phyloP scores from a whole-genome alignment of 192 early-diverging fungal genomes.

The Umbelopsis sp. region DNA sequence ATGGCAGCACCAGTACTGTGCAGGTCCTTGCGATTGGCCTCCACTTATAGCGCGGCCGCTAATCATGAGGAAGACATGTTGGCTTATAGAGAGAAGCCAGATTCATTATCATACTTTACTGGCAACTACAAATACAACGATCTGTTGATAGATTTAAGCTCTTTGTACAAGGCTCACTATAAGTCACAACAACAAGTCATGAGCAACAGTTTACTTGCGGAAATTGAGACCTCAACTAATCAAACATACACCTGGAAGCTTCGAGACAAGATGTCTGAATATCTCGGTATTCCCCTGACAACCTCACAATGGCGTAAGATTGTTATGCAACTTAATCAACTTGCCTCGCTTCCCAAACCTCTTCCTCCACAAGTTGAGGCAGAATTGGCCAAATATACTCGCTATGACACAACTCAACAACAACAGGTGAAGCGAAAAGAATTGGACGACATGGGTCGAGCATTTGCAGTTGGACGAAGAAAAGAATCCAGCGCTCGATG shows the following conservation, averaged over 20 bases:
- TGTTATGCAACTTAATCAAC: constrained; percentile 47
- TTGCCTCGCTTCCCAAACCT: constrained; percentile 44
- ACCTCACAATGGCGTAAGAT: constrained; percentile 58
- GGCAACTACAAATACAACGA: constrained; percentile 80
- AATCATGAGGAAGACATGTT: constrained; percentile 38
- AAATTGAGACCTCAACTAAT: background rate
- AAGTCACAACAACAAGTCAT: constrained; percentile 14
- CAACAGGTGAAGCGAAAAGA: constrained; percentile 44
- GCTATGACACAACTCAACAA: constrained; percentile 37
- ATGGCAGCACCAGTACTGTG: background rate
- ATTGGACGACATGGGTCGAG: constrained; percentile 72
- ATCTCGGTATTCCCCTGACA: constrained; percentile 52
- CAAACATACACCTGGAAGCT: constrained; percentile 39
- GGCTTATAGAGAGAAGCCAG: constrained; percentile 52
- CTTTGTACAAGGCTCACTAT: constrained; percentile 46
- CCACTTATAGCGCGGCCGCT: background rate
- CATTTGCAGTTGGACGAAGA: constrained; percentile 74
- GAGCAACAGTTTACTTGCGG: background rate
- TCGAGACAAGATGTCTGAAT: constrained; percentile 43
- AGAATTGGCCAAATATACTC: constrained; percentile 37
- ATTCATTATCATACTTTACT: constrained; percentile 86
- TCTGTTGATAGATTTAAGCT: constrained; percentile 69
- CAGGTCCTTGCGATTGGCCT: background rate
- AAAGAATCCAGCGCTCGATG: constrained; percentile 80
- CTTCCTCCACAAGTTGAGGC: constrained; percentile 37